phyloP scores from a whole-genome alignment of 306 rosid genomes.

The Prunus mongolica region DNA sequence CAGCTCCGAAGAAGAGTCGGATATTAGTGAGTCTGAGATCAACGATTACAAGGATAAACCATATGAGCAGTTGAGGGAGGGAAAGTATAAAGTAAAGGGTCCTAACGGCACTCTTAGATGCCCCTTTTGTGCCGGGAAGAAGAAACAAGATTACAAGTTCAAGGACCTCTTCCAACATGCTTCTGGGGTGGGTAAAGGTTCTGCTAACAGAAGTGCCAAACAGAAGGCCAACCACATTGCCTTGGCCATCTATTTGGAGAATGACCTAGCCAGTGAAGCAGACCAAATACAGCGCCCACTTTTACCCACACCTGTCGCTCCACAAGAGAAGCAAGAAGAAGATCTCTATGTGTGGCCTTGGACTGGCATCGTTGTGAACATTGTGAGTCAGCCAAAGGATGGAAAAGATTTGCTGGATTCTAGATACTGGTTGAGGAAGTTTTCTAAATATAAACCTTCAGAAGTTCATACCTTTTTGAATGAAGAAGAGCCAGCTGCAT shows the following conservation, averaged over 20 bases:
- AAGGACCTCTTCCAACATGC: constrained; percentile 89
- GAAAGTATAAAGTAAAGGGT: constrained; percentile 57
- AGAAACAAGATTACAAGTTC: constrained; percentile 85
- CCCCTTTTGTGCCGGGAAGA: constrained; percentile 93
- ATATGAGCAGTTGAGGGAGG: constrained; percentile 52
- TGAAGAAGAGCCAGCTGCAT: constrained; percentile 30
- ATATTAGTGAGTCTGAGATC: constrained; percentile 89
- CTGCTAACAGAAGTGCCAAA: constrained; percentile 72
- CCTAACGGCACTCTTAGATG: constrained; percentile 77
- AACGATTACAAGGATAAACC: constrained; percentile 72
- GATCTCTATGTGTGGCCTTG: constrained; percentile 90
- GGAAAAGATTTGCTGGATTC: constrained; percentile 30
- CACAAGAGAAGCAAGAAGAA: constrained; percentile 40
- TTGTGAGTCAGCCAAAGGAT: constrained; percentile 34
- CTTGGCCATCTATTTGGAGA: constrained; percentile 67
- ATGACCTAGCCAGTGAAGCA: constrained; percentile 54
- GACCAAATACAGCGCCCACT: constrained; percentile 43
- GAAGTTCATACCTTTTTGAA: constrained; percentile 37
- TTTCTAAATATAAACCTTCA: constrained; percentile 51
- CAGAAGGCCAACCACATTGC: constrained; percentile 96
- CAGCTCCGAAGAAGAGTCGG: constrained; percentile 88
- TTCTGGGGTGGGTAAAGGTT: constrained; percentile 90
- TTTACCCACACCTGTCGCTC: constrained; percentile 31
- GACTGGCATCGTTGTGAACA: constrained; percentile 74
- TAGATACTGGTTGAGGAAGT: constrained; percentile 54